phyloP scores from a whole-genome alignment of 306 rosid genomes.

The Quercus mongolica region DNA sequence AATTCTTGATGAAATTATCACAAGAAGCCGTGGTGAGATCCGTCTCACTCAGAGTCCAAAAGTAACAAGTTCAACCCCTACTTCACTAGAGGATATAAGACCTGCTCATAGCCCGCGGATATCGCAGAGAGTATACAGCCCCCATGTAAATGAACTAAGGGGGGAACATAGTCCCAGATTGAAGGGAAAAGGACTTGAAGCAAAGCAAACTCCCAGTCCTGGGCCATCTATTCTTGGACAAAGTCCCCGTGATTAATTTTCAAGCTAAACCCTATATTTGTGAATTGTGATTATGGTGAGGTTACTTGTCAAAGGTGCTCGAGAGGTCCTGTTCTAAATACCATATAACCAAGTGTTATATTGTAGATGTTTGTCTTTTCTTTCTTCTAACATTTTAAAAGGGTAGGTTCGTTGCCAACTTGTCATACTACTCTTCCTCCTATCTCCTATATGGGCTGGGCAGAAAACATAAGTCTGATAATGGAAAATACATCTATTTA shows the following conservation, averaged over 20 bases:
- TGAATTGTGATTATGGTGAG: slow-evolving; percentile 16
- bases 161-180: slow-evolving; percentile 46
- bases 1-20: slow-evolving; percentile 81
- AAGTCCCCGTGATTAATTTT: slow-evolving; percentile 29
- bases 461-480: slow-evolving; percentile 18
- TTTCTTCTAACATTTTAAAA: slow-evolving; percentile 6
- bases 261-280: slow-evolving; percentile 24
- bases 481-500: slow-evolving; percentile 18
- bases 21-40: slow-evolving; percentile 92
- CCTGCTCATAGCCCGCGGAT: slow-evolving; percentile 52
- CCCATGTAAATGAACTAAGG: slow-evolving; percentile 51
- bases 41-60: slow-evolving; percentile 69
- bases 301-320: slow-evolving; percentile 43
- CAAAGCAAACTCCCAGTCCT: slow-evolving; percentile 43
- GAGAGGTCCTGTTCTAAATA: slow-evolving; percentile 43
- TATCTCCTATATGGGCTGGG: slow-evolving; percentile 33
- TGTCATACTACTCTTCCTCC: slow-evolving; percentile 13
- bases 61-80: slow-evolving; percentile 67
- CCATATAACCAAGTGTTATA: slow-evolving; percentile 23
- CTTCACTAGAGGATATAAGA: slow-evolving; percentile 45
- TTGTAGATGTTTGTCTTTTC: slow-evolving; percentile 18
- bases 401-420: slow-evolving; percentile 13
- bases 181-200: slow-evolving; percentile 32
- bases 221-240: slow-evolving; percentile 43
- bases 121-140: slow-evolving; percentile 39